Base-by-base conservation (phyloP, 2,329 filamentous ascomycete species). In the Aspergillus caelatus region DNA sequence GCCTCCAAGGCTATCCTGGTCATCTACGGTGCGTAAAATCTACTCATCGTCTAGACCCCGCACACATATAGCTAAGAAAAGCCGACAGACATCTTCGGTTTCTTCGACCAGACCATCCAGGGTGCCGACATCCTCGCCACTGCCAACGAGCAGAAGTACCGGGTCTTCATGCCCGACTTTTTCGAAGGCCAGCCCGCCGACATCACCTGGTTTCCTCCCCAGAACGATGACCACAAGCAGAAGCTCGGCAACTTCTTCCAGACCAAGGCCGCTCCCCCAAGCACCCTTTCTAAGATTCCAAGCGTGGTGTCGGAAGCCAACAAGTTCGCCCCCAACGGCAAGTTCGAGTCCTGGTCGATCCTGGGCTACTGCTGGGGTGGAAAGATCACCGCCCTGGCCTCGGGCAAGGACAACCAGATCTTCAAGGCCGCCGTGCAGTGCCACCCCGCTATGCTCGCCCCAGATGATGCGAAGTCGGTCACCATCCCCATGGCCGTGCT, bases 121-220 rank as follows among this genome's bases (percentile, higher is more conserved):
- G 87, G 87, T 53, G 86, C 86, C 66, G 87, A 89, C 68, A 88
- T 89, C 70, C 83, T 89, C 48, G 84, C 87, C 32, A 78, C 80
- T 68, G 80, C 83, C 39, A 83, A 89, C 84, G 78, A 86, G 81
- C 76, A 83, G 64, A 87, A 91, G 73, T 95, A 96, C 83, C 89
- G 88, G 70, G 91, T 97, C 69, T 93, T 94, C 80, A 94, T 97
- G 67, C 94, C 94, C 32, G 94, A 97, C 80, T 94, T 92, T 85
- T 96, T 97, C 82, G 86, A 91, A 64, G 93, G 92, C 75, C 84
- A 86, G 68, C 90, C 92, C 41, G 87, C 83, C 64, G 84, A 86
- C 68, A 86, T 88, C 70, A 80, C 79, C 58, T 88, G 85, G 84
- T 88, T 86, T 74, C 86, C 86, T 0, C 86, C 86, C 19, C 80